Percentiles rank a stretch among this genome's conserved stretches.
Evolutionary conservation across 768 basidiomycete species (phyloP).

Genomic region (Mycena rebaudengoi): DNA sequence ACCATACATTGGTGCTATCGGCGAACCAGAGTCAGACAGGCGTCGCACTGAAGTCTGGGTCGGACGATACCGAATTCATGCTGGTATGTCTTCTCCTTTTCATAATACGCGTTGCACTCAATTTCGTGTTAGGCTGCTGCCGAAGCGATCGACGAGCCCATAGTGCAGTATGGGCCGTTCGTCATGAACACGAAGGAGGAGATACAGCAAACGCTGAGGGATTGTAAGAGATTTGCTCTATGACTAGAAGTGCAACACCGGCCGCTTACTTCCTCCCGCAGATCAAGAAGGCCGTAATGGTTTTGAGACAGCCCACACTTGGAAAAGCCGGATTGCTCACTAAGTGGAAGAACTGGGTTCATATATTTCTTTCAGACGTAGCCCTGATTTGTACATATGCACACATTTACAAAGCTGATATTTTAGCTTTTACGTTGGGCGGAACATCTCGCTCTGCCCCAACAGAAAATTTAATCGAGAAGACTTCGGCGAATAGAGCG

Average conservation of each 20-base stretch:
- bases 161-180: constrained; percentile 88
- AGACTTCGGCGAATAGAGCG: too few relatives aligned
- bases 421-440: too few relatives aligned
- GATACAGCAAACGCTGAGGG: constrained; percentile 81
- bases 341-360: background rate
- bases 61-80: constrained; percentile 76
- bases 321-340: constrained; percentile 85
- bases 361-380: background rate
- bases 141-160: constrained; percentile 88
- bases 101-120: background rate
- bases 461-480: too few relatives aligned
- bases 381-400: background rate
- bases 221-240: constrained; percentile 61
- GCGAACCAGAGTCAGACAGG: constrained; percentile 67
- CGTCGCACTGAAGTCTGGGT: constrained; percentile 65
- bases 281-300: constrained; percentile 84
- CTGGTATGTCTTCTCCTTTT: constrained; percentile 55
- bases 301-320: constrained; percentile 88
- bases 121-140: constrained; percentile 68
- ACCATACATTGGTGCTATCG: constrained; percentile 89
- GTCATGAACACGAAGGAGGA: constrained; percentile 87
- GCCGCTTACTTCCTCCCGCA: constrained; percentile 38
- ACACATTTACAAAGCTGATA: too few relatives aligned
- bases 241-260: too few relatives aligned
- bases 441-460: too few relatives aligned